Evolutionary conservation across 768 basidiomycete genomes (phyloP).

Genomic region (Favolaschia claudopus): DNA sequence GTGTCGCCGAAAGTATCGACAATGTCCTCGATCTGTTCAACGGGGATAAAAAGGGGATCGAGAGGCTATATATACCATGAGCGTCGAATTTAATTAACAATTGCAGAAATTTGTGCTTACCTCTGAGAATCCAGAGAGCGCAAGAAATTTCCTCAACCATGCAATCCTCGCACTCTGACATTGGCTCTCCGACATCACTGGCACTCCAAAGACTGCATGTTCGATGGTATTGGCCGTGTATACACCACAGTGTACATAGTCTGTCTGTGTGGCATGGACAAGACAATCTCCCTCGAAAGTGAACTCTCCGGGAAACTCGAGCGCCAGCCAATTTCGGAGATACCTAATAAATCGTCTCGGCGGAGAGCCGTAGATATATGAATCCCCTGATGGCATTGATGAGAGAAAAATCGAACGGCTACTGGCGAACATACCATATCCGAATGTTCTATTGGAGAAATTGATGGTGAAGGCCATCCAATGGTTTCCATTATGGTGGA

Average conservation of each 20-base stretch:
- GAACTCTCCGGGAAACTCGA: neutral
- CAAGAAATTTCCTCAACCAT: no score
- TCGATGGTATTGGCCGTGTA: neutral
- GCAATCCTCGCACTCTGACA: neutral
- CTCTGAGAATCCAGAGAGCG: no score
- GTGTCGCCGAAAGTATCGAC: no score
- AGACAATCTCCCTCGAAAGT: neutral
- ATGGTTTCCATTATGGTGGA: neutral
- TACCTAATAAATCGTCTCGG: neutral
- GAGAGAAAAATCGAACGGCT: neutral
- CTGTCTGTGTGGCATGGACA: neutral
- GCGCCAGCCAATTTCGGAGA: neutral
- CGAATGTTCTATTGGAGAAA: neutral
- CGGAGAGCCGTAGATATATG: neutral
- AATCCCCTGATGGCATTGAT: neutral
- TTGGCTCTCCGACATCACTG: neutral
- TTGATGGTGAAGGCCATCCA: neutral
- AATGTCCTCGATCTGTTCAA: no score
- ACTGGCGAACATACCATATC: neutral
- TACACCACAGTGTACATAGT: conserved; percentile 5
- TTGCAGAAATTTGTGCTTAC: no score
- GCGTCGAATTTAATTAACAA: no score
- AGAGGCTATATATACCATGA: no score
- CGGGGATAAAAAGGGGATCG: no score
- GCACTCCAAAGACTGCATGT: neutral